Base-by-base conservation (phyloP, 2,329 filamentous ascomycete genomes). In the Seiridium cupressi region DNA sequence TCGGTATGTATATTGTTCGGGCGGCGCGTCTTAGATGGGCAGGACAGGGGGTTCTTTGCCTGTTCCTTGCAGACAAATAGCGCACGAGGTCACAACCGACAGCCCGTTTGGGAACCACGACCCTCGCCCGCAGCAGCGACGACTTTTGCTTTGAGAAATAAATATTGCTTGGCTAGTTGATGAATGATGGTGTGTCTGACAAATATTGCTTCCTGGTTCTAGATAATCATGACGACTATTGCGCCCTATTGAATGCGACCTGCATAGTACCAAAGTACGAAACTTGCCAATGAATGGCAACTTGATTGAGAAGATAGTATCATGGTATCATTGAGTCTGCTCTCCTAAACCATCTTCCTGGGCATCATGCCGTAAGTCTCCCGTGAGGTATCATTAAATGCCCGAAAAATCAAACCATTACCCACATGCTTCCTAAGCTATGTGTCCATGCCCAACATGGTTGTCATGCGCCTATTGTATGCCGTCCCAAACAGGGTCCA, bases 371-470 rank as follows among this genome's bases (percentile, higher is more conserved):
- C 8, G 42, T 34, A 13, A 13, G 34, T 32, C 44, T 31, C 32
- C 42, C 34, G 36, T 49, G 40, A 58, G 55, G 55, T 58, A 58
- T 58, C 55, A 51, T 57, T 58, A 44, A 49, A 48, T 58, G 55
- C 46, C 44, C 46, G 31, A 34, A 51, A 51, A 51, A 18, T 18
- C 9, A 55, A 40, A 10, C 42, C 40, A 46, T 56, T 56, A 34
- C 26, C 54, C 54, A 55, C 26, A 42, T 40, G 54, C 54, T 44
- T 42, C 40, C n/a, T 26, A 42, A 11, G 18, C 36, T 42, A 56
- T 55, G 51, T 55, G 36, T 44, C 54, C 54, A 51, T 58, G 35
- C 44, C 55, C 55, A 49, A 51, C 44, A 31, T 42, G 44, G 46
- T 46, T 32, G 55, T 34, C 40, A 38, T 13, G 34, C 35, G 46